A percentile compares a stretch with the other conserved stretches of the same genome.
phyloP scores from a whole-genome alignment of 768 basidiomycete genomes.

The Glaciozyma antarctica region DNA sequence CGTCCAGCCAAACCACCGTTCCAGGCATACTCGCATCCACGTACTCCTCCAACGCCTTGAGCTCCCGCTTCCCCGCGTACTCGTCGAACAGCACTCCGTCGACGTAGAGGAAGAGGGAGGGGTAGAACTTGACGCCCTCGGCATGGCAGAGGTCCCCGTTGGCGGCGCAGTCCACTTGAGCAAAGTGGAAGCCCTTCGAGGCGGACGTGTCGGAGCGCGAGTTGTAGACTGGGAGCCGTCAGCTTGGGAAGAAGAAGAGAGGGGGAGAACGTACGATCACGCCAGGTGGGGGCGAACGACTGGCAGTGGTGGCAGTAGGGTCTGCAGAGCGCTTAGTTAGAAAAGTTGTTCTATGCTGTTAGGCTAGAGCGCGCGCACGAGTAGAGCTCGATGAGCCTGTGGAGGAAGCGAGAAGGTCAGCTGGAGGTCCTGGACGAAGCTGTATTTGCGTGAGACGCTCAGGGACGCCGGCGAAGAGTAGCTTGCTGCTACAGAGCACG shows the following conservation, averaged over 20 bases:
- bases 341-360: background rate
- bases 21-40: conserved; percentile 25
- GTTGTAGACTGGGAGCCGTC: conserved; percentile 19
- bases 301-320: conserved; percentile 30
- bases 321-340: background rate
- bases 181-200: conserved; percentile 28
- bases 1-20: background rate
- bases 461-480: too few relatives aligned
- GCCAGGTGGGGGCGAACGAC: conserved; percentile 33
- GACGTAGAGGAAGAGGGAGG: conserved; percentile 31
- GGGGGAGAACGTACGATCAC: conserved; percentile 17
- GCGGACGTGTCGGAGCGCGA: conserved; percentile 8
- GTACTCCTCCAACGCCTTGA: conserved; percentile 23
- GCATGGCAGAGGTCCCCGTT: conserved; percentile 34
- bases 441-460: background rate
- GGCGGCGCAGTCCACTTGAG: conserved; percentile 34
- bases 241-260: background rate
- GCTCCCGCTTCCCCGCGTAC: conserved; percentile 9
- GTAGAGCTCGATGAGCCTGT: conserved; percentile 29
- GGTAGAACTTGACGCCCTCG: conserved; percentile 33
- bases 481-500: too few relatives aligned
- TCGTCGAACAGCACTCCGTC: conserved; percentile 20
- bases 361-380: background rate
- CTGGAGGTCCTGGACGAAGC: background rate
- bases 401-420: background rate